Evolutionary conservation across 345 rosid species (phyloP).

Genomic region (Cardamine chenopodiifolia): DNA sequence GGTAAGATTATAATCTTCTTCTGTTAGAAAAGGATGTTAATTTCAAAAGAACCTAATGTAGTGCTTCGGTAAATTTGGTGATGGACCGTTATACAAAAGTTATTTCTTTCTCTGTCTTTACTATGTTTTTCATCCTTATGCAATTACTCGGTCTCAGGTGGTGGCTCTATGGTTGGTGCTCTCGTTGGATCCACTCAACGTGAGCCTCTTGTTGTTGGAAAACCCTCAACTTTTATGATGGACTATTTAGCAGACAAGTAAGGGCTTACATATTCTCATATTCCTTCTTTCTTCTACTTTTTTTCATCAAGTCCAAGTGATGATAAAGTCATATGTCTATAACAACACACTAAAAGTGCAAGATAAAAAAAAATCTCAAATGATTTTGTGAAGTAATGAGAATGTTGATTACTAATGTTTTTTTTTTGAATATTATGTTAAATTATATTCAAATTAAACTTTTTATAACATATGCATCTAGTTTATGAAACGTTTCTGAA

Average conservation of each 20-base stretch:
- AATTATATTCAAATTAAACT: too few relatives aligned
- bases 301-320: background rate
- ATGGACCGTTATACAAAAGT: background rate
- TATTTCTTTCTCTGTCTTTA: background rate
- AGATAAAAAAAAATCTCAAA: background rate
- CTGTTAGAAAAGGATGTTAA: background rate
- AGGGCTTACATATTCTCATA: conserved; percentile 30
- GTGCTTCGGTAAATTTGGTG: background rate
- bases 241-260: conserved; percentile 89
- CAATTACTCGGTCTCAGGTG: conserved; percentile 57
- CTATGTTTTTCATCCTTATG: background rate
- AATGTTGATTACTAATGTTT: conserved; percentile 21
- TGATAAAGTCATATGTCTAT: background rate
- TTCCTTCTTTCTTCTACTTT: background rate
- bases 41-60: background rate
- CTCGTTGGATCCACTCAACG: conserved; percentile 75
- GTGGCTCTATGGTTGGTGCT: conserved; percentile 98
- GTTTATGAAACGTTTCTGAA: too few relatives aligned
- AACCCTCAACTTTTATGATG: conserved; percentile 99
- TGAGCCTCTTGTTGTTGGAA: conserved; percentile 91
- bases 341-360: background rate
- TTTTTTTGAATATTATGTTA: too few relatives aligned
- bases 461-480: too few relatives aligned
- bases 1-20: background rate
- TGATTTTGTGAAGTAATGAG: background rate